Evolutionary conservation across 2,329 filamentous ascomycete genomes (phyloP), one percentile per base, ranked within the genome.

Genomic region (Scedosporium apiospermum): DNA sequence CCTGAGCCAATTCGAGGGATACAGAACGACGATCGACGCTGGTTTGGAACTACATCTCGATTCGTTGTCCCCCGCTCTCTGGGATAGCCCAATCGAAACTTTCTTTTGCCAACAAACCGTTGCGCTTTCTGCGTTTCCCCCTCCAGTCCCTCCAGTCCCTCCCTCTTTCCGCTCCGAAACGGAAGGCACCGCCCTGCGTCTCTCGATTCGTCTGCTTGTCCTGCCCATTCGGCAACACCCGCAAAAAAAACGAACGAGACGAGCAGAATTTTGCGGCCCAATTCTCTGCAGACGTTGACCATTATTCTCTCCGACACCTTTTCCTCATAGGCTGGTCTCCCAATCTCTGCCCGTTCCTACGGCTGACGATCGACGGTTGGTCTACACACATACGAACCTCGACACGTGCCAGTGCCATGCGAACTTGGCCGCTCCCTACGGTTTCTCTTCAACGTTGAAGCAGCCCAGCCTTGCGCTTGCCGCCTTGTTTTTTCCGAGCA

Each of bases 321-420:
- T 23, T 27, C 12, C 4, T 21, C n/a, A 55, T 23, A 55, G 4
- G 3, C 14, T 55, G 18, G 23, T 55, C 23, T 55, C 51, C 51
- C 21, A 23, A 30, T 55, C 51, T 55, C 51, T 27, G 5, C 51
- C 51, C 18, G 27, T 9, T 6, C 51, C 21, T 6, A 18, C 44
- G 16, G 6, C 51, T 14, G 18, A 55, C 23, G n/a, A 21, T 23
- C 6, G 18, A 55, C 51, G 18, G 14, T 38, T 38, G 34, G 34
- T 10, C 12, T 12, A 55, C 18, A 23, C 12, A 23, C 12, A 18
- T 23, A 55, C 23, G 5, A 6, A 14, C 23, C 7, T 27, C 51
- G 23, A 55, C 51, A 55, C 30, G 60, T 61, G 60, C 60, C 27
- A 61, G 60, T 61, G 60, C 60, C 27, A 61, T 61, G 49, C 60